Percentiles rank a stretch among this genome's conserved stretches.
Conservation (phyloP, 495 filamentous ascomycete species). For the Penicillium samsonianum region DNA sequence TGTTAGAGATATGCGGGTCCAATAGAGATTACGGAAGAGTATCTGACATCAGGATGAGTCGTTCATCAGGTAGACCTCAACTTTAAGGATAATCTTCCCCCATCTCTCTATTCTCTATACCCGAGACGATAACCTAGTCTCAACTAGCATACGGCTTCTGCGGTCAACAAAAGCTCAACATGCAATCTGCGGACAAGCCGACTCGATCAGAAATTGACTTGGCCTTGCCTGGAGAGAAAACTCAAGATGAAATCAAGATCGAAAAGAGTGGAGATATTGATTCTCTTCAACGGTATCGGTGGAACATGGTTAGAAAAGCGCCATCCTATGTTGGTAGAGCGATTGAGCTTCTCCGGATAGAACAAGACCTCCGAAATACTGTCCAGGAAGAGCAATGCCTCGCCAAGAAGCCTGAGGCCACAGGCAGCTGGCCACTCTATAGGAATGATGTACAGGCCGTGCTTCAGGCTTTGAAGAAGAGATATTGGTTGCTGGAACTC, state of each 20-base stretch:
- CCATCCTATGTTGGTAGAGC: not conserved
- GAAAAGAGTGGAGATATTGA: not conserved
- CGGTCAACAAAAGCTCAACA: not conserved
- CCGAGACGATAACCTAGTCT: not conserved
- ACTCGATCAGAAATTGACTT: not conserved
- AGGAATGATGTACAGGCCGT: not conserved
- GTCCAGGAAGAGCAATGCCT: not conserved
- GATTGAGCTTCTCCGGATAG: not conserved
- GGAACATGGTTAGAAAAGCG: not conserved
- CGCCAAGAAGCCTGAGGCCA: not conserved
- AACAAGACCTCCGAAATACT: not conserved
- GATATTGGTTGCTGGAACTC: slow-evolving; percentile 3
- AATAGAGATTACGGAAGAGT: not conserved
- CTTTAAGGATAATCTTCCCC: not conserved
- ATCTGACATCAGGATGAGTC: slow-evolving; percentile 8
- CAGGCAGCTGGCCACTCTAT: not conserved
- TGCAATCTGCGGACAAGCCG: slow-evolving; percentile 1
- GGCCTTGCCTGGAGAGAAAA: not conserved
- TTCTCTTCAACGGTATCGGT: slow-evolving; percentile 3
- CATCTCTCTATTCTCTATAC: not conserved
- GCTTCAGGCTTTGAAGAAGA: not conserved
- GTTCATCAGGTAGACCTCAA: not conserved
- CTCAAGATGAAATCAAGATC: not conserved
- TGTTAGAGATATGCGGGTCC: not conserved
- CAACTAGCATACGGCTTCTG: not conserved